Percentiles rank a stretch among this genome's conserved stretches.
phyloP scores from a whole-genome alignment of 495 filamentous ascomycete genomes.

The Jackrogersella multiformis region DNA sequence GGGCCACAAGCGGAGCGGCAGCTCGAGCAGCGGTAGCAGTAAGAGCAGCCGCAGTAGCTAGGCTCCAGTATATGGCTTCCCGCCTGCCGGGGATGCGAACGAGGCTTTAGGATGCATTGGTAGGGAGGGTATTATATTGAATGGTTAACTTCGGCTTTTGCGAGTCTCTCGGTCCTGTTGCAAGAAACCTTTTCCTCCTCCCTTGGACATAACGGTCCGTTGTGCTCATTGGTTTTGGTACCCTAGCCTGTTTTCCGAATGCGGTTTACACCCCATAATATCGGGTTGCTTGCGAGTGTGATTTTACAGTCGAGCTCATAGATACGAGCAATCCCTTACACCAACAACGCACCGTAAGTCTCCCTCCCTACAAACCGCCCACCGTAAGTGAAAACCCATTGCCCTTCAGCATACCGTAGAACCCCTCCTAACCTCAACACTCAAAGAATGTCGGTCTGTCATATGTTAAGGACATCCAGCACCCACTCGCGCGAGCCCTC shows the following conservation, averaged over 20 bases:
- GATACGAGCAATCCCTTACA: not conserved
- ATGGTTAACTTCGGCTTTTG: not conserved
- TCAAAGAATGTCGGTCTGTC: not conserved
- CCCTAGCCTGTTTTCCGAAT: not conserved
- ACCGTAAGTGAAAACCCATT: not conserved
- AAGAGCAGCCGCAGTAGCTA: constrained; percentile 37
- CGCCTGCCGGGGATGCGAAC: not conserved
- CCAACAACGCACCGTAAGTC: not conserved
- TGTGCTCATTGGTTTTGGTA: not conserved
- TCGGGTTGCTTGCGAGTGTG: not conserved
- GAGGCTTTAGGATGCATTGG: not conserved
- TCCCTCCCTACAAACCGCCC: not conserved
- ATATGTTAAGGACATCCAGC: constrained; percentile 16
- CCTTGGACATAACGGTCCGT: no score
- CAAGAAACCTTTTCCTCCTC: not conserved
- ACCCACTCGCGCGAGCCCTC: constrained; percentile 17
- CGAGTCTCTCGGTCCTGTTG: not conserved
- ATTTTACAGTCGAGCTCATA: not conserved
- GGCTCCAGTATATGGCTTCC: not conserved
- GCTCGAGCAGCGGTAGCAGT: constrained; percentile 39
- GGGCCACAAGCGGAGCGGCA: constrained; percentile 37
- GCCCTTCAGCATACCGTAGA: not conserved
- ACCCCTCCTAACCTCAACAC: not conserved
- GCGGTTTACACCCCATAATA: not conserved
- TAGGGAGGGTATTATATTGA: not conserved